Conservation (phyloP, 2,329 filamentous ascomycete genomes). For the Hymenoscyphus repandus region DNA sequence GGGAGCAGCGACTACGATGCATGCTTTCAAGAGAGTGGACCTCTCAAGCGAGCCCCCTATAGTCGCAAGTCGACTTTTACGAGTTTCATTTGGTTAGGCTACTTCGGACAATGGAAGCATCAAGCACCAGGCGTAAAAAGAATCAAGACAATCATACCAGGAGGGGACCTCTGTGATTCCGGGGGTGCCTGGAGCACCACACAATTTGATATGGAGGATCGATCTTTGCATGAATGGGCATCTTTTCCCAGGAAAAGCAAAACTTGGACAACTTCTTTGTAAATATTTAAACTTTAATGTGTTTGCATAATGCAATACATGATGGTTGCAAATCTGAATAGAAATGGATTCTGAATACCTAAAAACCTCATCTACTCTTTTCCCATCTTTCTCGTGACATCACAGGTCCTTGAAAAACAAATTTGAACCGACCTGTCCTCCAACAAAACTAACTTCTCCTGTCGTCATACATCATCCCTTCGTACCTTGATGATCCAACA, state of each 20-base stretch:
- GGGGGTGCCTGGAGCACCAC: slow-evolving; percentile 3
- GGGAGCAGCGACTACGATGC: slow-evolving; percentile 3
- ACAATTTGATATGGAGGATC: neutral
- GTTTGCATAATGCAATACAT: slow-evolving; percentile 13
- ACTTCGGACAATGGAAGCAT: slow-evolving; percentile 4
- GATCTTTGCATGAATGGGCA: neutral
- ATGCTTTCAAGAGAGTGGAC: slow-evolving; percentile 27
- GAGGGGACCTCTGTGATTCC: slow-evolving; percentile 13
- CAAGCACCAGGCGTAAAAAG: slow-evolving; percentile 8
- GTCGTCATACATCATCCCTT: too few relatives aligned
- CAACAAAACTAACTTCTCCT: too few relatives aligned
- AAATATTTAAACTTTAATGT: slow-evolving; percentile 25
- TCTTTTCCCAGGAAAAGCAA: neutral
- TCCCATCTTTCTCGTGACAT: neutral
- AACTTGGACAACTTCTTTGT: slow-evolving; percentile 17
- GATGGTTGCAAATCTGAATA: neutral
- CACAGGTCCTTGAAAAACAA: too few relatives aligned
- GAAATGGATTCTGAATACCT: neutral
- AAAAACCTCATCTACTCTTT: neutral
- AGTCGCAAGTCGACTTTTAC: slow-evolving; percentile 25
- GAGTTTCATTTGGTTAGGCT: slow-evolving; percentile 24
- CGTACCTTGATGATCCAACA: too few relatives aligned
- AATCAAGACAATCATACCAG: slow-evolving; percentile 10
- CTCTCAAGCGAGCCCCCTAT: slow-evolving; percentile 21
- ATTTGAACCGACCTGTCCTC: too few relatives aligned